Evolutionary conservation across 1,284 basidiomycete species (phyloP).

Genomic region (Ceratobasidium sp.): DNA sequence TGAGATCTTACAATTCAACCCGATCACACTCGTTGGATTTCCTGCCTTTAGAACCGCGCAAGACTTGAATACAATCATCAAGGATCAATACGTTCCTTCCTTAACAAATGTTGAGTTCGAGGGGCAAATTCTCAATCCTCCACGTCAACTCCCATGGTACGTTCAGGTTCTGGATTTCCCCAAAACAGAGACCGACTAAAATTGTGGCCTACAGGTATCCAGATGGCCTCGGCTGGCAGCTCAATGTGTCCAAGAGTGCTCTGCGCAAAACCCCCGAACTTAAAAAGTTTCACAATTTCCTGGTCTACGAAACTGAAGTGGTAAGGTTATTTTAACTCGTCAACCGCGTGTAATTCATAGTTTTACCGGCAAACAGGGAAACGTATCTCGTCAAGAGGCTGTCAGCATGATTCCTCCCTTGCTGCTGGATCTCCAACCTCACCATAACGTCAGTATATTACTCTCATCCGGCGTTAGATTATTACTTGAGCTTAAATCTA

Average conservation of each 20-base stretch:
- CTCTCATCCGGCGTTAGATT: not conserved
- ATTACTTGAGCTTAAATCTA: conserved; percentile 25
- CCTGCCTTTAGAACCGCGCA: conserved; percentile 68
- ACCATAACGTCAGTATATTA: conserved; percentile 72
- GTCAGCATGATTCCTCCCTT: conserved; percentile 99
- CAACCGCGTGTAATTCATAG: not conserved
- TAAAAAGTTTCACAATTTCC: conserved; percentile 94
- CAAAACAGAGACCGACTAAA: not conserved
- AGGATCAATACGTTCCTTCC: conserved; percentile 79
- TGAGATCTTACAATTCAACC: not conserved
- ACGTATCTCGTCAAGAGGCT: conserved; percentile 95
- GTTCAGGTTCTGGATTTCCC: conserved; percentile 44
- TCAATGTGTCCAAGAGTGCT: conserved; percentile 90
- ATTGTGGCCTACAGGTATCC: conserved; percentile 77
- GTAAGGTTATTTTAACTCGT: conserved; percentile 58
- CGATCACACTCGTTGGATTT: conserved; percentile 8
- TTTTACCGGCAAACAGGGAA: conserved; percentile 68
- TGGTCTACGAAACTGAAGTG: conserved; percentile 98
- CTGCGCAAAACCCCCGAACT: conserved; percentile 93
- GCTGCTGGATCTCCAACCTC: conserved; percentile 92
- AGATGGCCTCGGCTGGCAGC: conserved; percentile 92
- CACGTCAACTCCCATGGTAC: conserved; percentile 85
- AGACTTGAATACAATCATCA: conserved; percentile 77
- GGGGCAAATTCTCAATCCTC: conserved; percentile 79
- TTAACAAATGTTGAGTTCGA: conserved; percentile 83